phyloP scores from a whole-genome alignment of 805 yeast species.

The Cyberlindnera maclurae region DNA sequence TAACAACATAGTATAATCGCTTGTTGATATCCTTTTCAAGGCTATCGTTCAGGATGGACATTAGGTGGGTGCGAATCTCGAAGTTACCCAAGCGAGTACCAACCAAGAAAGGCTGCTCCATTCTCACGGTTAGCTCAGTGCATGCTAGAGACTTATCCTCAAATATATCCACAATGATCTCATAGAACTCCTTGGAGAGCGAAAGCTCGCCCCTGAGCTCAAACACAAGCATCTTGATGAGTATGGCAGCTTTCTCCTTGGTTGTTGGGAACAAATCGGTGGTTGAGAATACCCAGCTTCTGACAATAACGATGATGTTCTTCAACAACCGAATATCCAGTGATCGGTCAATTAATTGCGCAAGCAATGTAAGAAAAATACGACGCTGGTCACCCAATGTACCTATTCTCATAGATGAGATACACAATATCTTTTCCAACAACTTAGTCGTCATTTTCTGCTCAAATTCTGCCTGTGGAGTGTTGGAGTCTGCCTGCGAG shows the following conservation, averaged over 20 bases:
- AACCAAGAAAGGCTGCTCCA: slow-evolving; percentile 94
- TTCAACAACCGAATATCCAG: slow-evolving; percentile 67
- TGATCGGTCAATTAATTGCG: slow-evolving; percentile 86
- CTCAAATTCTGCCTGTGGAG: slow-evolving; percentile 50
- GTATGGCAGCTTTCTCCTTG: slow-evolving; percentile 91
- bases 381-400: slow-evolving; percentile 91
- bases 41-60: slow-evolving; percentile 72
- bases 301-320: slow-evolving; percentile 69
- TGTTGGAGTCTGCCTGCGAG: slow-evolving; percentile 32
- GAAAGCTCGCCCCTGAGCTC: slow-evolving; percentile 83
- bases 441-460: slow-evolving; percentile 73
- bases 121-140: slow-evolving; percentile 84
- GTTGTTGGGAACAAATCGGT: slow-evolving; percentile 85
- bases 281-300: slow-evolving; percentile 84
- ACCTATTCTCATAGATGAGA: slow-evolving; percentile 75
- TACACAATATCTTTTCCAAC: slow-evolving; percentile 66
- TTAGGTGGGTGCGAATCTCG: slow-evolving; percentile 63
- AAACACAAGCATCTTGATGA: slow-evolving; percentile 89
- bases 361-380: slow-evolving; percentile 75
- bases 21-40: slow-evolving; percentile 72
- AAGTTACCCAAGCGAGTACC: slow-evolving; percentile 85
- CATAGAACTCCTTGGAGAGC: slow-evolving; percentile 70
- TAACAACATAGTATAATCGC: slow-evolving; percentile 76
- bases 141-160: slow-evolving; percentile 70
- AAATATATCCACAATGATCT: slow-evolving; percentile 81